phyloP scores from a whole-genome alignment of 1,139 yeast species.

The Blastobotrys elegans region DNA sequence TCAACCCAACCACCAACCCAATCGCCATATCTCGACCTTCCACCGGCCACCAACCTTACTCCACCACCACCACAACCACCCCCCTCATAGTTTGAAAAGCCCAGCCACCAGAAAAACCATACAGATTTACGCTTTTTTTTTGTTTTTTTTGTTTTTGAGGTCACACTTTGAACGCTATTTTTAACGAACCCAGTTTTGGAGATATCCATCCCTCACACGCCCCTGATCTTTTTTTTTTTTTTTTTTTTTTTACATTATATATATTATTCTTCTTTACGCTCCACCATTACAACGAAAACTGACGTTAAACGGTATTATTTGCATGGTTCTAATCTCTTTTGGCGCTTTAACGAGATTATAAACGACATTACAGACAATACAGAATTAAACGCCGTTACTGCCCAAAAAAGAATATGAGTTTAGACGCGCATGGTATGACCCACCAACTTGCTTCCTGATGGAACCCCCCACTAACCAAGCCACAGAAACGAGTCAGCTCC shows the following conservation, averaged over 20 bases:
- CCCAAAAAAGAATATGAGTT: slow-evolving; percentile 3
- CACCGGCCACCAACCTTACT: too few species aligned
- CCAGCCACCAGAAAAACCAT: neutral
- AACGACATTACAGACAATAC: too few species aligned
- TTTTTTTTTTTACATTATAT: neutral
- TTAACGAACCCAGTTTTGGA: too few species aligned
- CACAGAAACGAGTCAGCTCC: slow-evolving; percentile 3
- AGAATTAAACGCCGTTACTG: too few species aligned
- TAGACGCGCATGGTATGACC: slow-evolving; percentile 9
- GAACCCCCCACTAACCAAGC: neutral
- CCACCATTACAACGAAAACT: too few species aligned
- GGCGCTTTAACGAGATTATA: too few species aligned
- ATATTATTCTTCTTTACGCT: neutral
- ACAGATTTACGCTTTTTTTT: neutral
- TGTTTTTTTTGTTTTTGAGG: neutral
- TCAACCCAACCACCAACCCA: neutral
- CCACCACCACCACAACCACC: too few species aligned
- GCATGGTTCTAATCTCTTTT: too few species aligned
- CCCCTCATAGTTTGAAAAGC: neutral
- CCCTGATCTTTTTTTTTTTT: neutral
- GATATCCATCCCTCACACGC: neutral
- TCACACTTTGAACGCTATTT: neutral
- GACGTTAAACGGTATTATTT: too few species aligned
- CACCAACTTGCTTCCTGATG: too few species aligned
- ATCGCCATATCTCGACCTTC: too few species aligned